These are phyloP conservation scores for Glomus cerebriforme DNA, from an alignment of 192 early-diverging fungal species.

Conservation along the genomic window DNA sequence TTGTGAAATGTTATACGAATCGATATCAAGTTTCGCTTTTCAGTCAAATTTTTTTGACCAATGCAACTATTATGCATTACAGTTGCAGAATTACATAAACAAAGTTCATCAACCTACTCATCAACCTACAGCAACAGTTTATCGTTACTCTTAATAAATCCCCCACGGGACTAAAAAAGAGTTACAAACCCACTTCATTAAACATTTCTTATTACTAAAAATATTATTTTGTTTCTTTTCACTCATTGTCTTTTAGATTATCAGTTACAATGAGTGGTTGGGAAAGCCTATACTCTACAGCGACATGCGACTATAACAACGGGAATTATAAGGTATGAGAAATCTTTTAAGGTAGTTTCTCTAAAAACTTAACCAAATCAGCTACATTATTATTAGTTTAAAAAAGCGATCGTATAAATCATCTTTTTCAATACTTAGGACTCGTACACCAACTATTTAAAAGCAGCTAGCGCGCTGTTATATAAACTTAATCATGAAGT, in stretches of 20 bases:
- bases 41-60: too few species aligned
- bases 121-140: too few species aligned
- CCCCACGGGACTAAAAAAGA: too few species aligned
- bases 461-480: slow-evolving; percentile 15
- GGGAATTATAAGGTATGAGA: slow-evolving; percentile 22
- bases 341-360: not conserved
- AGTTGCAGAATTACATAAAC: too few species aligned
- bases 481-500: slow-evolving; percentile 17
- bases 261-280: slow-evolving; percentile 17
- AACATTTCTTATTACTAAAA: not conserved
- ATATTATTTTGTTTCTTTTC: not conserved
- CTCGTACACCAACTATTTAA: slow-evolving; percentile 21
- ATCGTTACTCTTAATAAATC: too few species aligned
- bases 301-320: not conserved
- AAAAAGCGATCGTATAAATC: not conserved
- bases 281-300: slow-evolving; percentile 15
- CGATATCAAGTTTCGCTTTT: too few species aligned
- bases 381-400: not conserved
- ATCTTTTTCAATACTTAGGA: slow-evolving; percentile 14
- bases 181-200: too few species aligned
- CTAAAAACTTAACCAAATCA: not conserved
- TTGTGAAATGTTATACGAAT: too few species aligned
- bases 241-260: not conserved
- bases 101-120: too few species aligned
- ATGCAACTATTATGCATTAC: too few species aligned